Percentiles rank a stretch among this genome's conserved stretches.
Conservation (phyloP, 2,329 filamentous ascomycete species). For the Curvularia spicifera region DNA sequence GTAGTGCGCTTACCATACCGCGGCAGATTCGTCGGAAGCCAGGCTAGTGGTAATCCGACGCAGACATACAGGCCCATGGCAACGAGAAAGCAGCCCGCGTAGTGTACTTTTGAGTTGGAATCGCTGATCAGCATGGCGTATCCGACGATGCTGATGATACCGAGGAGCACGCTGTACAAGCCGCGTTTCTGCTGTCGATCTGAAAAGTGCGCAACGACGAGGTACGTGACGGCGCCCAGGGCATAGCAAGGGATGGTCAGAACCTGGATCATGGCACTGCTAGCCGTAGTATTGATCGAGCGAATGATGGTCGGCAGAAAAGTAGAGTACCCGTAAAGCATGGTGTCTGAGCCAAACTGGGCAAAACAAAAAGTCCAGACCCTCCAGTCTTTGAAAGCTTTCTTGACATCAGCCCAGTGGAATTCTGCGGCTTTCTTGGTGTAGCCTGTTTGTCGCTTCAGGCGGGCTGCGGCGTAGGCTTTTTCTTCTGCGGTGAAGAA, state of each 20-base stretch:
- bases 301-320: conserved; percentile 81
- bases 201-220: conserved; percentile 69
- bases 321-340: conserved; percentile 79
- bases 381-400: conserved; percentile 76
- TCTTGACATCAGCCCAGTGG: conserved; percentile 68
- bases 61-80: conserved; percentile 72
- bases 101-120: conserved; percentile 67
- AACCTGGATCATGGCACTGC: conserved; percentile 70
- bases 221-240: conserved; percentile 72
- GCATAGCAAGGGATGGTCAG: conserved; percentile 81
- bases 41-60: conserved; percentile 63
- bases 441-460: conserved; percentile 58
- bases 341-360: conserved; percentile 76
- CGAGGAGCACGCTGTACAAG: conserved; percentile 68
- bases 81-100: conserved; percentile 79
- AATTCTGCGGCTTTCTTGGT: conserved; percentile 60
- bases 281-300: conserved; percentile 67
- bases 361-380: conserved; percentile 72
- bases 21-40: conserved; percentile 71
- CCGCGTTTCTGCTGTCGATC: conserved; percentile 71
- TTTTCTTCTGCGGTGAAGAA: conserved; percentile 67
- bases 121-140: conserved; percentile 72
- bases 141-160: conserved; percentile 67
- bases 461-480: conserved; percentile 60
- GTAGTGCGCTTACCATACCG: conserved; percentile 78